Evolutionary conservation across 306 rosid genomes (phyloP).

Genomic region (Rosa rugosa): DNA sequence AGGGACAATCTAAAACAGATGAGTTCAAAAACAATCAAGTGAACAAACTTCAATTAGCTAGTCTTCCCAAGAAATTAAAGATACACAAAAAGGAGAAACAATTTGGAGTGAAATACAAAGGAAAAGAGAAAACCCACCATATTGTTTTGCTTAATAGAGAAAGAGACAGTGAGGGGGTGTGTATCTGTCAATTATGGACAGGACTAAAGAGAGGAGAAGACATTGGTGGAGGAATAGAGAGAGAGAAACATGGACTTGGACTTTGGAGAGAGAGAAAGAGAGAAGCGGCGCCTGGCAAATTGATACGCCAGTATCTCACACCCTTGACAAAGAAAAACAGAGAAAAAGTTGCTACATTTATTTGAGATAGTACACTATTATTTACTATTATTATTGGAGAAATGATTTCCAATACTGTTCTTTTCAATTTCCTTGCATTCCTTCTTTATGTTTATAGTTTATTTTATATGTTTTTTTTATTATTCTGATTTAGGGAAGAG

Average conservation of each 20-base stretch:
- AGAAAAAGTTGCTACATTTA: slow-evolving; percentile 37
- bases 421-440: background rate
- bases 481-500: no score
- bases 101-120: background rate
- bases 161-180: background rate
- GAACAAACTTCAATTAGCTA: slow-evolving; percentile 10
- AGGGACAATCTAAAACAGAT: slow-evolving; percentile 31
- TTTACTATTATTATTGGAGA: background rate
- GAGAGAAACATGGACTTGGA: slow-evolving; percentile 30
- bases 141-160: slow-evolving; percentile 1
- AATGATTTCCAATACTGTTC: background rate
- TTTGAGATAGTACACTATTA: slow-evolving; percentile 17
- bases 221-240: slow-evolving; percentile 33
- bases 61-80: background rate
- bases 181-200: slow-evolving; percentile 7
- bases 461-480: no score
- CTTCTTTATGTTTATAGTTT: background rate
- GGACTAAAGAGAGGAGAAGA: slow-evolving; percentile 28
- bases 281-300: slow-evolving; percentile 61
- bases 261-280: slow-evolving; percentile 34
- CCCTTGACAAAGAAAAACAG: slow-evolving; percentile 30
- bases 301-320: slow-evolving; percentile 28
- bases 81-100: background rate
- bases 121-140: slow-evolving; percentile 44
- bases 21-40: background rate